phyloP scores from a whole-genome alignment of 2,329 filamentous ascomycete species.

The Calonectria pauciramosa region DNA sequence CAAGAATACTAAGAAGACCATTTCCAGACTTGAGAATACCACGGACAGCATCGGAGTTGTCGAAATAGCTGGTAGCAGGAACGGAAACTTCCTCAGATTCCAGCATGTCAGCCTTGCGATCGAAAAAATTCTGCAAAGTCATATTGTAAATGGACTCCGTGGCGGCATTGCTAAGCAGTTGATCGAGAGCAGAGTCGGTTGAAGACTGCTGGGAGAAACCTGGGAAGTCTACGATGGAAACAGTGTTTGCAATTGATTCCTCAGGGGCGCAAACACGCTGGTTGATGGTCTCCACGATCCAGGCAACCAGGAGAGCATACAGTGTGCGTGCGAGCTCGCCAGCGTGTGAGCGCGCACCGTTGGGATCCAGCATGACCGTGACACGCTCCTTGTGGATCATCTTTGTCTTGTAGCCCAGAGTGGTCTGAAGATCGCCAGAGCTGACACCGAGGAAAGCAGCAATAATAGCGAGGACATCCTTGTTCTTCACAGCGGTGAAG shows the following conservation, averaged over 20 bases:
- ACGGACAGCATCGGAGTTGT: conserved; percentile 95
- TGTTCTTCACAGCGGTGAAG: conserved; percentile 91
- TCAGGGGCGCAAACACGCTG: conserved; percentile 89
- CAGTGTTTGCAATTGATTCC: conserved; percentile 90
- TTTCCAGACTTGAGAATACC: conserved; percentile 94
- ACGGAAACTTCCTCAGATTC: conserved; percentile 95
- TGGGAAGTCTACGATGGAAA: conserved; percentile 96
- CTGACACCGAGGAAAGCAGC: conserved; percentile 95
- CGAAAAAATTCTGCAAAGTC: conserved; percentile 95
- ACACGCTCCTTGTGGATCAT: conserved; percentile 96
- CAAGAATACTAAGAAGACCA: conserved; percentile 91
- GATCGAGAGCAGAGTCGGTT: conserved; percentile 89
- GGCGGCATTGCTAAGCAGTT: conserved; percentile 94
- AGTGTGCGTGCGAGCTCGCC: conserved; percentile 94
- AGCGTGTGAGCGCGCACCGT: conserved; percentile 89
- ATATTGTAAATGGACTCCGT: conserved; percentile 94
- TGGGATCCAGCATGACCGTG: conserved; percentile 97
- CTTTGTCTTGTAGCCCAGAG: conserved; percentile 95
- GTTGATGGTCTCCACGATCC: conserved; percentile 94
- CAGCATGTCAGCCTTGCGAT: conserved; percentile 91
- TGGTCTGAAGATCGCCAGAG: conserved; percentile 85
- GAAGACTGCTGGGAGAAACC: conserved; percentile 89
- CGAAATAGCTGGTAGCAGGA: conserved; percentile 94
- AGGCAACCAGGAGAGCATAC: conserved; percentile 94
- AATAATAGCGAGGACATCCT: conserved; percentile 86